These are phyloP conservation scores for Aegilops speltoides DNA, from an alignment of 176 grass and related monocot genomes.

Conservation along the genomic window DNA sequence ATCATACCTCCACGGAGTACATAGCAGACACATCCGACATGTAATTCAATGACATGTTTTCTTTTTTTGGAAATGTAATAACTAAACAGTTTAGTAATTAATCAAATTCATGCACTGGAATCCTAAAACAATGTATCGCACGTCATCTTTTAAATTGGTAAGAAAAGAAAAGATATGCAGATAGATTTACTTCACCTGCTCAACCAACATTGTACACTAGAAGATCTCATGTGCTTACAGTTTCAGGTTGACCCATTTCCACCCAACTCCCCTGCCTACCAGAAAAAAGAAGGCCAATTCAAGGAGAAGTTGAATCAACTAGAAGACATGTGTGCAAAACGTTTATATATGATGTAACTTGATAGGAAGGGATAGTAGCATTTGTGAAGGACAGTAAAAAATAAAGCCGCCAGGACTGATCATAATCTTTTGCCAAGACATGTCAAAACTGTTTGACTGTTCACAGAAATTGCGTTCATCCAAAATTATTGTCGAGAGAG, in stretches of 20 bases:
- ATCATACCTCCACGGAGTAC: background rate
- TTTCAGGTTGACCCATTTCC: background rate
- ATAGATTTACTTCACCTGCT: background rate
- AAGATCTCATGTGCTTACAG: background rate
- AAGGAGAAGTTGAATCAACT: background rate
- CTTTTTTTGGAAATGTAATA: background rate
- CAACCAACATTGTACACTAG: background rate
- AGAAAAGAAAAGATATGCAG: background rate
- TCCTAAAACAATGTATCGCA: background rate
- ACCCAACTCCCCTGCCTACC: background rate
- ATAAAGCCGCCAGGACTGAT: background rate
- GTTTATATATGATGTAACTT: background rate
- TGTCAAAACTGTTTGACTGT: background rate
- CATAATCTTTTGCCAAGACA: background rate
- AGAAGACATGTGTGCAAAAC: too few relatives aligned
- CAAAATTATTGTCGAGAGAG: background rate
- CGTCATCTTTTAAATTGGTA: background rate
- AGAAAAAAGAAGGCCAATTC: background rate
- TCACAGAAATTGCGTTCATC: background rate
- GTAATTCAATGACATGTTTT: background rate
- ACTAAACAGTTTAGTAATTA: background rate
- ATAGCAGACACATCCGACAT: background rate
- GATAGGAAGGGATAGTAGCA: too few relatives aligned
- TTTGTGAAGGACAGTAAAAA: too few relatives aligned
- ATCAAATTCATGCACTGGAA: background rate